Percentiles rank a stretch among this genome's conserved stretches.
phyloP scores from a whole-genome alignment of 129 eudicot species.

The Pulicaria dysenterica region DNA sequence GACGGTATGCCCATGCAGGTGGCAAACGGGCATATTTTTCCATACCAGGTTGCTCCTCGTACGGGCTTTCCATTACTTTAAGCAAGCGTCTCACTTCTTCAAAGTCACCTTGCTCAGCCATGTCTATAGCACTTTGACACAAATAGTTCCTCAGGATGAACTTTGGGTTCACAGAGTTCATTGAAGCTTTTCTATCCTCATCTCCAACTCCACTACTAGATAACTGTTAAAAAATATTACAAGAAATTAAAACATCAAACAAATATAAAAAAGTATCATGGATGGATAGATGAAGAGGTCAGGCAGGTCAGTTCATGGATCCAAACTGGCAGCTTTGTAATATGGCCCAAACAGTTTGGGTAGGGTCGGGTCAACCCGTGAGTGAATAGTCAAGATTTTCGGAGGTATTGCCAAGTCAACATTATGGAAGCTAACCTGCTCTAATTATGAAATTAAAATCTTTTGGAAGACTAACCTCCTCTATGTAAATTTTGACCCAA shows the following conservation, averaged over 20 bases:
- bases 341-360: neutral
- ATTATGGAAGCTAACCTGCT: neutral
- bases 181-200: slow-evolving; percentile 70
- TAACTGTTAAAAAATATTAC: slow-evolving; percentile 47
- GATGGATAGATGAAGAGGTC: neutral
- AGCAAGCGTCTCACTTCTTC: slow-evolving; percentile 77
- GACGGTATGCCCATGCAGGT: slow-evolving; percentile 99
- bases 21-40: slow-evolving; percentile 94
- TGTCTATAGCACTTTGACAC: slow-evolving; percentile 91
- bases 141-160: slow-evolving; percentile 88
- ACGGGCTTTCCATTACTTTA: slow-evolving; percentile 84
- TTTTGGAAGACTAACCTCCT: slow-evolving; percentile 79
- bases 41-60: slow-evolving; percentile 97
- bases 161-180: slow-evolving; percentile 90
- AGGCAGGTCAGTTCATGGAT: neutral
- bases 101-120: slow-evolving; percentile 90
- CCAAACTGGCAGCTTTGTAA: neutral
- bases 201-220: slow-evolving; percentile 57
- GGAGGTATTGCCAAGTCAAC: neutral
- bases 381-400: neutral
- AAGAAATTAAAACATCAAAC: neutral
- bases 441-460: neutral
- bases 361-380: neutral
- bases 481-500: slow-evolving; percentile 83
- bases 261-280: neutral